These are phyloP conservation scores for Annulohypoxylon truncatum DNA, from an alignment of 2,329 filamentous ascomycete genomes.

Conservation along the genomic window DNA sequence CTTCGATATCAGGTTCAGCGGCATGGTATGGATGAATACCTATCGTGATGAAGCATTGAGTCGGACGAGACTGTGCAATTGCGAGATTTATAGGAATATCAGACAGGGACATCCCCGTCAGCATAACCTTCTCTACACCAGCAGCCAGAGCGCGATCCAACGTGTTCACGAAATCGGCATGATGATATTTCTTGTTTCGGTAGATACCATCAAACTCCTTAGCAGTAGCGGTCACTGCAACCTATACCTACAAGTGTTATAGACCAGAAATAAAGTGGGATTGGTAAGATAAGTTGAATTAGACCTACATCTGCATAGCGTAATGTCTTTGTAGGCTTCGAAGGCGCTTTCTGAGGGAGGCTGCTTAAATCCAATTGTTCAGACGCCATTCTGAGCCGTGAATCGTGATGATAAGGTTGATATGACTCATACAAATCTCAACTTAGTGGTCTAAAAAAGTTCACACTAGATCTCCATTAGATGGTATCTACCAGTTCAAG, in stretches of 20 bases:
- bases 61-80: conserved; percentile 47
- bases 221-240: conserved; percentile 54
- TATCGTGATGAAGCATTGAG: conserved; percentile 58
- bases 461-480: not conserved
- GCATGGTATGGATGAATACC: conserved; percentile 65
- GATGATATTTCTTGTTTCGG: conserved; percentile 61
- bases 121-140: conserved; percentile 56
- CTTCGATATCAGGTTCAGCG: conserved; percentile 52
- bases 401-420: not conserved
- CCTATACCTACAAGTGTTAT: conserved; percentile 39
- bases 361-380: conserved; percentile 14
- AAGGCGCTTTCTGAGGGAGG: conserved; percentile 12
- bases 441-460: not conserved
- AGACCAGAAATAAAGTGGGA: not conserved
- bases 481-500: no score
- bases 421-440: not conserved
- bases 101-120: conserved; percentile 54
- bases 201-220: conserved; percentile 63
- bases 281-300: not conserved
- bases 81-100: conserved; percentile 48
- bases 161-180: conserved; percentile 56
- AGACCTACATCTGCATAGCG: conserved; percentile 22
- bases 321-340: not conserved
- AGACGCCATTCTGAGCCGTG: conserved; percentile 1
- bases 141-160: conserved; percentile 56